A percentile compares a stretch with the other conserved stretches of the same genome.
Evolutionary conservation across 495 filamentous ascomycete species (phyloP).

Genomic region (Talaromyces stipitatus): DNA sequence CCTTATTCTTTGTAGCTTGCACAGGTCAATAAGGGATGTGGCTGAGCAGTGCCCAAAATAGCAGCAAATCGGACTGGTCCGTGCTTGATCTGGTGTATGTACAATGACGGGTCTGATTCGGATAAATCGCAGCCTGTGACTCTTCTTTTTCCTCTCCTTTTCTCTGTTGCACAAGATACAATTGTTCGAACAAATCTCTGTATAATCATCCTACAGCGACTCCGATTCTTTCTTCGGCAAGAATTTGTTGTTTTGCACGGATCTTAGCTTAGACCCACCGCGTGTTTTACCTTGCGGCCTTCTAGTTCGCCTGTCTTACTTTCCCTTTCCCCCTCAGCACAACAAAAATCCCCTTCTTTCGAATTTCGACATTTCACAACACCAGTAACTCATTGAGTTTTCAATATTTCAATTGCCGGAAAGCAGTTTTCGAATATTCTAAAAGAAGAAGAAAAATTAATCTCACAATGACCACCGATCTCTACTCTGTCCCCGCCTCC

Average conservation of each 20-base stretch:
- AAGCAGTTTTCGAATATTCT: neutral
- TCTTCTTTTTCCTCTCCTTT: neutral
- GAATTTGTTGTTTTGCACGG: neutral
- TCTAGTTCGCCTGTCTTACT: neutral
- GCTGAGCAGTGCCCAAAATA: neutral
- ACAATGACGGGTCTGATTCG: neutral
- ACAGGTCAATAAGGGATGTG: neutral
- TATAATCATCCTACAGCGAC: neutral
- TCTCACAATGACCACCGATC: constrained; percentile 3
- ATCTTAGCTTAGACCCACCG: neutral
- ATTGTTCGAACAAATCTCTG: neutral
- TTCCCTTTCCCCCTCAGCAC: neutral
- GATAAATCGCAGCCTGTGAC: neutral
- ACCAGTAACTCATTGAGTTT: neutral
- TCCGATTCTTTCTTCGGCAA: neutral
- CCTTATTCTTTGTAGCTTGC: neutral
- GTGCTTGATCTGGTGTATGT: neutral
- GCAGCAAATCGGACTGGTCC: neutral
- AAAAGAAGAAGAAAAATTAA: neutral
- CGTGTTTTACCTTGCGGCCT: neutral
- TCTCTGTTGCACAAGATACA: neutral
- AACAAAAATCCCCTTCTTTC: constrained; percentile 3
- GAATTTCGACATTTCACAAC: neutral
- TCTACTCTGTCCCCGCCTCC: constrained; percentile 5
- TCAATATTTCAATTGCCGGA: neutral